phyloP scores from a whole-genome alignment of 768 basidiomycete genomes.

The Fibroporia radiculosa region DNA sequence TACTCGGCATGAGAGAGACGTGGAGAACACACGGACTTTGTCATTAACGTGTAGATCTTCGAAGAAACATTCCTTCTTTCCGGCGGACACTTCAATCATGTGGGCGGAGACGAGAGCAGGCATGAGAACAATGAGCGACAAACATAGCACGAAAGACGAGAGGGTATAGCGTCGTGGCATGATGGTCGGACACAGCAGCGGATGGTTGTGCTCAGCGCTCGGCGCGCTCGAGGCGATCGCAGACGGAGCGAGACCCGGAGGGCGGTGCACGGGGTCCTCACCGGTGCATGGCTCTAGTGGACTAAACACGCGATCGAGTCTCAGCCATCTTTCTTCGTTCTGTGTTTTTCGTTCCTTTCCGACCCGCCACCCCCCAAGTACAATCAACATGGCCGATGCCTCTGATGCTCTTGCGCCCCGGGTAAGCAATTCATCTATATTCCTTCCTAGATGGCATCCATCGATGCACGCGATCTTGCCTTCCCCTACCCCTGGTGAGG shows the following conservation, averaged over 20 bases:
- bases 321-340: conserved; percentile 6
- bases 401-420: conserved; percentile 62
- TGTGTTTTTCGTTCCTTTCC: conserved; percentile 5
- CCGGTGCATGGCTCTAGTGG: background rate
- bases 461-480: conserved; percentile 20
- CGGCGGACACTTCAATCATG: conserved; percentile 67
- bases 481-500: conserved; percentile 12
- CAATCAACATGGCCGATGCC: conserved; percentile 18
- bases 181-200: conserved; percentile 8
- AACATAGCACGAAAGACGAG: conserved; percentile 33
- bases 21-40: conserved; percentile 54
- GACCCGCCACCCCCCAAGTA: conserved; percentile 2
- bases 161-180: conserved; percentile 33
- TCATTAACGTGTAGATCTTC: conserved; percentile 89
- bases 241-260: conserved; percentile 1
- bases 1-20: too few species aligned
- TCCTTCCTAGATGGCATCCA: conserved; percentile 3
- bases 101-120: conserved; percentile 44
- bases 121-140: conserved; percentile 29
- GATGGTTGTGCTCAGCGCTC: background rate
- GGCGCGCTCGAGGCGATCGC: background rate
- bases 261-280: background rate
- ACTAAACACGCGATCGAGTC: conserved; percentile 2
- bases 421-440: conserved; percentile 35
- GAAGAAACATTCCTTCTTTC: conserved; percentile 91